Conservation (phyloP, 176 grass and related monocot genomes). For the Echinochloa phyllopogon region DNA sequence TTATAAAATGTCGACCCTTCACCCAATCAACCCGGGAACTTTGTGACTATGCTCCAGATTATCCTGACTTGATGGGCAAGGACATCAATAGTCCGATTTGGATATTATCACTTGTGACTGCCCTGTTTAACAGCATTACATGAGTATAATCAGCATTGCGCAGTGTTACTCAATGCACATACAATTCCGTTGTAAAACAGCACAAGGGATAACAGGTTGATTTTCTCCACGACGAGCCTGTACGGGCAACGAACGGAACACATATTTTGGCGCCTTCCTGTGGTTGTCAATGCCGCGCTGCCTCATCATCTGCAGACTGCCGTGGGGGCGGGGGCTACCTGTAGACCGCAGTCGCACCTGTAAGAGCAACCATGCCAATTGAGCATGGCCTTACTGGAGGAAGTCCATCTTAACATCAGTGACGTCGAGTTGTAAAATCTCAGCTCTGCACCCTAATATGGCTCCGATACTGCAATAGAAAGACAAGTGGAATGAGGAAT, state of each 20-base stretch:
- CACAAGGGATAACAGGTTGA: not conserved
- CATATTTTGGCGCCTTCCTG: not conserved
- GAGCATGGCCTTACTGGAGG: constrained; percentile 26
- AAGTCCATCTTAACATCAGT: constrained; percentile 94
- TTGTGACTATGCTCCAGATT: too few relatives aligned
- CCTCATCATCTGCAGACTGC: not conserved
- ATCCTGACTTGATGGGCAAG: too few relatives aligned
- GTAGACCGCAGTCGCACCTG: too few relatives aligned
- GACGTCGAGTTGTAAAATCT: constrained; percentile 92
- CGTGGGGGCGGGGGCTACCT: not conserved
- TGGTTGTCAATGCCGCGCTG: not conserved
- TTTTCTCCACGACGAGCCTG: not conserved
- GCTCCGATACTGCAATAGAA: constrained; percentile 67
- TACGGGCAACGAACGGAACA: not conserved
- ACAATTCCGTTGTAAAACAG: not conserved
- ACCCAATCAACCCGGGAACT: too few relatives aligned
- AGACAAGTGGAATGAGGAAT: not conserved
- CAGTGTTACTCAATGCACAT: not conserved
- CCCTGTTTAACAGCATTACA: not conserved
- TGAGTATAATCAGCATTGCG: not conserved
- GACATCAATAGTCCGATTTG: not conserved
- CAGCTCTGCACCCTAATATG: constrained; percentile 76
- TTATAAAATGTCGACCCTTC: too few relatives aligned
- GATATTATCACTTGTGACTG: not conserved
- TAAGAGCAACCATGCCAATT: not conserved